Base-by-base conservation (phyloP, 805 yeast species). In the Candida sphagnicola region DNA sequence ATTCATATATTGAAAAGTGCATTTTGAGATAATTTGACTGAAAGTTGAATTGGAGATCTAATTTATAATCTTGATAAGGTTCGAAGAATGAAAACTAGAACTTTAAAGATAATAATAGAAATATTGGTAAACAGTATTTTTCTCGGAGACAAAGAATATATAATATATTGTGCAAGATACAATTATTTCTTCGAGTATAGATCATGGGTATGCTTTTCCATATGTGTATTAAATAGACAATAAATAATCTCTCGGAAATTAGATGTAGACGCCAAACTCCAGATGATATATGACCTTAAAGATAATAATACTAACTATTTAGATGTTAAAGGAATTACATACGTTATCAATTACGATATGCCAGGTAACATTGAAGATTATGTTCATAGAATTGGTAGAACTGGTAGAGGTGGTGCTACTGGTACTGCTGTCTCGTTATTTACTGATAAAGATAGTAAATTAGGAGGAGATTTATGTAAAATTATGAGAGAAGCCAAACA, bases 331-430 rank as follows among this genome's bases (percentile, higher is more conserved):
- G 99, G 97, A 65, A 87, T 93, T 62, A 84, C 90, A 54, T 81
- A 74, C 57, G 99, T 93, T 45, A 77, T 93, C 63, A 93, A 93
- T 80, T 88, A 77, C 59, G 98, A 91, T 67, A 91, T 91, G 90
- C 98, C 99, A 59, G 89, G 87, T 67, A 91, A 91, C 71, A 87
- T 90, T 61, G 99, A 93, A 75, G 98, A 93, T 72, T 91, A 91
- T 65, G 97, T 91, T 47, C 99, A 91, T 67, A 82, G 99, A 74
- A 93, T 91, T 60, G 99, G 99, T 67, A 90, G 97, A 80, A 90
- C 99, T 49, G 99, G 99, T 65, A 88, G 99, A 79, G 99, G 97
- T 51, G 98, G 98, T 65, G 82, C 89, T 46, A 75, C 76, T 46
- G 99, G 99, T 77, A 90, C 93, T 46, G 97, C 99, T 40, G 79